phyloP scores from a whole-genome alignment of 2,329 filamentous ascomycete genomes.

The Colletotrichum tofieldiae region DNA sequence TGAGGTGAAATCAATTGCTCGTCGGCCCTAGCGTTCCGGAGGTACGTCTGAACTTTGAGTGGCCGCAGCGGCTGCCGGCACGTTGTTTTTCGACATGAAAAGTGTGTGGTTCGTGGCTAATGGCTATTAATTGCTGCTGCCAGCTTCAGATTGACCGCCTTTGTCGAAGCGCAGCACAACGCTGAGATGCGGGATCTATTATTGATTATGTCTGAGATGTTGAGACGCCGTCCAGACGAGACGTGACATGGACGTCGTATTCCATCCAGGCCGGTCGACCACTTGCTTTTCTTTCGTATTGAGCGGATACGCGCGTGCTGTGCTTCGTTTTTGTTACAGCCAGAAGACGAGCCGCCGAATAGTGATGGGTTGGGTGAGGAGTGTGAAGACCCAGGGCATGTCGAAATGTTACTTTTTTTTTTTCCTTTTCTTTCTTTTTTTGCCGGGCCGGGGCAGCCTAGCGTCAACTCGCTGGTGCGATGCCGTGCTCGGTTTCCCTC shows the following conservation, averaged over 20 bases:
- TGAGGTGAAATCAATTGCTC: conserved; percentile 39
- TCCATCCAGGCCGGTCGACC: neutral
- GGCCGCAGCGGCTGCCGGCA: conserved; percentile 24
- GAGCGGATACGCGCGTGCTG: conserved; percentile 11
- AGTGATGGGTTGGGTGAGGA: conserved; percentile 25
- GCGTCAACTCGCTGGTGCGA: conserved; percentile 4
- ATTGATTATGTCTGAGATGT: conserved; percentile 29
- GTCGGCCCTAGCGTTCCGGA: conserved; percentile 30
- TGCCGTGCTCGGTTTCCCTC: neutral
- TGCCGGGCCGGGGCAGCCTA: conserved; percentile 25
- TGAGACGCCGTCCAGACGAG: conserved; percentile 6
- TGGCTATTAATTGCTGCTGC: conserved; percentile 16
- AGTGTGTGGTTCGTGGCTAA: conserved; percentile 1
- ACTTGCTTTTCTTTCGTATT: conserved; percentile 26
- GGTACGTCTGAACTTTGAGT: conserved; percentile 32
- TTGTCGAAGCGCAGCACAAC: conserved; percentile 4
- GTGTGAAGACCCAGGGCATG: neutral
- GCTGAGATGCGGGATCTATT: conserved; percentile 21
- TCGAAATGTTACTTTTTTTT: neutral
- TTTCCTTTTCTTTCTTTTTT: neutral
- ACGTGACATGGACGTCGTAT: conserved; percentile 14
- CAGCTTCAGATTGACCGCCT: conserved; percentile 14
- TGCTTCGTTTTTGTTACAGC: conserved; percentile 19
- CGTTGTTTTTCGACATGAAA: conserved; percentile 16
- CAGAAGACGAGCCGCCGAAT: conserved; percentile 1